Base-by-base conservation (phyloP, 768 basidiomycete genomes). In the Zangia roseola region DNA sequence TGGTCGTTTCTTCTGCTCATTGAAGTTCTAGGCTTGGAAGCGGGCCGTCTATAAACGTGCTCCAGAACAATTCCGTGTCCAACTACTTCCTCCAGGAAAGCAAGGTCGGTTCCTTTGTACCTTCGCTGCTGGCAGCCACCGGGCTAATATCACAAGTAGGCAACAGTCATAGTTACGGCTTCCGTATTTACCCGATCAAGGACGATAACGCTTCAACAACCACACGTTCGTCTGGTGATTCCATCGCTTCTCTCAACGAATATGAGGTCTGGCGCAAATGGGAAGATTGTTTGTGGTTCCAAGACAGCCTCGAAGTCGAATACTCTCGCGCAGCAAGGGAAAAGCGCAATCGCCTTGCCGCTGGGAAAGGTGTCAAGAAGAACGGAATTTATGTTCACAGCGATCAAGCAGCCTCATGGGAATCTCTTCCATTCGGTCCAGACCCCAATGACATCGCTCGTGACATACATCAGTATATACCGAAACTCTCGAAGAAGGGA, bases 401-500 rank as follows among this genome's bases (percentile, higher is more conserved):
- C 26, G 84, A 89, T 60, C 73, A 76, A 47, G 90, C 90, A 2
- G 83, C 90, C 1, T 91, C 90, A 13, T 92, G 86, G 74, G 90
- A 91, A 44, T 91, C 88, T 1, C 75, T 92, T 17, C 90, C 90
- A 12, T 85, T 86, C 7, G 90, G 88, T 8, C 89, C 89, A n/a
- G 77, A 88, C 57, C 87, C 88, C 6, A 79, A 78, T 40, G 82
- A 83, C 13, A 78, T 91, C 36, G 81, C 82, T n/a, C 77, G 73
- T 43, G 79, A 87, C 50, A 76, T 91, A 35, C 87, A 90, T 58
- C 56, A 77, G 6, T 68, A 81, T 57, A 61, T 92, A 3, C 90
- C 90, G 17, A 74, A 73, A 45, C 74, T 92, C 34, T 78, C 81
- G 3, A 87, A 84, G 68, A 88, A 84, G 59, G 84, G 80, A 4